A percentile compares a stretch with the other conserved stretches of the same genome.
Conservation (phyloP, 352 stramenopile species). For the Pythium dissimile region DNA sequence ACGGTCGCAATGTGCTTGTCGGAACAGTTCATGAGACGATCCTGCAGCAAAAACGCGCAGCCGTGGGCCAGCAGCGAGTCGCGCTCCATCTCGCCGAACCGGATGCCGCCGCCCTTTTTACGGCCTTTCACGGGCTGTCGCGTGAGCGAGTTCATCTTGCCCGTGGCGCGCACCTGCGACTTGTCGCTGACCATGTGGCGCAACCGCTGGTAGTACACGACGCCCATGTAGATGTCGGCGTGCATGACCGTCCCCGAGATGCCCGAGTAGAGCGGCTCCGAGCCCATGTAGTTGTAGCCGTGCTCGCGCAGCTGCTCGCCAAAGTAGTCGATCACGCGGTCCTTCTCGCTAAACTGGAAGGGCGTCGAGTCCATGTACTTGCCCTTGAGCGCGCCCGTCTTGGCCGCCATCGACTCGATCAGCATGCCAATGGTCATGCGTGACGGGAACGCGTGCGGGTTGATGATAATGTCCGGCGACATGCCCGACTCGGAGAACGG, state of each 20-base stretch:
- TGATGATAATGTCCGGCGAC: slow-evolving; percentile 99
- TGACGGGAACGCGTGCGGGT: slow-evolving; percentile 97
- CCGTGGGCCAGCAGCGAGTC: slow-evolving; percentile 98
- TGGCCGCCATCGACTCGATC: slow-evolving; percentile 99
- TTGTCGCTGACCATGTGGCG: slow-evolving; percentile 99
- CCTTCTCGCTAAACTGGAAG: slow-evolving; percentile 99
- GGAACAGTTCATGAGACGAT: slow-evolving; percentile 98
- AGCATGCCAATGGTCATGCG: slow-evolving; percentile 97
- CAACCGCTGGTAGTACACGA: slow-evolving; percentile 99
- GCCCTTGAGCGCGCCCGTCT: slow-evolving; percentile 97
- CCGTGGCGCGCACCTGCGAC: slow-evolving; percentile 98
- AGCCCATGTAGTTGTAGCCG: slow-evolving; percentile 98
- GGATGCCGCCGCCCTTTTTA: slow-evolving; percentile 99
- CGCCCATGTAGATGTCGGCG: slow-evolving; percentile 99
- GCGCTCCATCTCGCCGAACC: slow-evolving; percentile 99
- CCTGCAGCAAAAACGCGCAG: slow-evolving; percentile 94
- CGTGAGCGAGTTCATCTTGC: slow-evolving; percentile 98
- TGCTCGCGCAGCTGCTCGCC: slow-evolving; percentile 96
- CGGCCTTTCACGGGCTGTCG: slow-evolving; percentile 99
- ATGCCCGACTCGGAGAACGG: slow-evolving; percentile 99
- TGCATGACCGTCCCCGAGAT: slow-evolving; percentile 98
- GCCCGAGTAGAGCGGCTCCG: slow-evolving; percentile 98
- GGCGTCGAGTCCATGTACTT: slow-evolving; percentile 98
- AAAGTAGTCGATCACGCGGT: slow-evolving; percentile 99
- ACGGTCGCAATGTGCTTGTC: slow-evolving; percentile 98